A percentile compares a stretch with the other conserved stretches of the same genome.
phyloP scores from a whole-genome alignment of 495 filamentous ascomycete species.

The Lindgomyces ingoldianus region DNA sequence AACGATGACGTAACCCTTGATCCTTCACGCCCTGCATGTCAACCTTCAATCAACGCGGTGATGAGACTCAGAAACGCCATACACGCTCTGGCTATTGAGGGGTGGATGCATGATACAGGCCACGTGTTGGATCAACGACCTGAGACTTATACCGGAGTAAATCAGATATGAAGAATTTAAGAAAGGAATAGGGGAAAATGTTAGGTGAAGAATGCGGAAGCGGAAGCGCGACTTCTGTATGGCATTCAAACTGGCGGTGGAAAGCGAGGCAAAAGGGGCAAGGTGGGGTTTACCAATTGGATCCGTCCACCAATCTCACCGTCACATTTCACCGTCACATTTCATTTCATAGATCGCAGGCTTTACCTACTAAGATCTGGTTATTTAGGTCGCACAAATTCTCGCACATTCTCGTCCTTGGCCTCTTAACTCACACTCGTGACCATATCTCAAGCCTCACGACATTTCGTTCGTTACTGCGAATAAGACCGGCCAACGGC shows the following conservation, averaged over 20 bases:
- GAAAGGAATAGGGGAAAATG: too few species aligned
- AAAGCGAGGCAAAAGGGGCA: not conserved
- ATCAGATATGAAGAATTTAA: too few species aligned
- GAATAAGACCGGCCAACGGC: slow-evolving; percentile 53
- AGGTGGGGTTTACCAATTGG: not conserved
- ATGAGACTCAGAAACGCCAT: too few species aligned
- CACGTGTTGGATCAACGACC: too few species aligned
- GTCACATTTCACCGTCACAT: slow-evolving; percentile 3
- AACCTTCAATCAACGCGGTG: too few species aligned
- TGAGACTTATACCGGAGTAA: too few species aligned
- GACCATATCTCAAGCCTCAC: slow-evolving; percentile 49
- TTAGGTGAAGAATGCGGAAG: too few species aligned
- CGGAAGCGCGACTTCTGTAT: too few species aligned
- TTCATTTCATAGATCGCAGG: slow-evolving; percentile 29
- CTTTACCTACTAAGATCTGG: slow-evolving; percentile 46
- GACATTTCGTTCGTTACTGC: slow-evolving; percentile 52
- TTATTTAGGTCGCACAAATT: slow-evolving; percentile 49
- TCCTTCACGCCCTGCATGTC: not conserved
- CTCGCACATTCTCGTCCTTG: slow-evolving; percentile 45
- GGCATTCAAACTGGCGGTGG: too few species aligned
- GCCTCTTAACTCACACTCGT: slow-evolving; percentile 48
- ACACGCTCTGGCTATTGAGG: too few species aligned
- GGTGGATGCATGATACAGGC: too few species aligned
- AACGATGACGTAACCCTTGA: not conserved
- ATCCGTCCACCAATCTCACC: not conserved